Percentiles rank a stretch among this genome's conserved stretches.
These are phyloP conservation scores for Clathrus columnatus DNA, from an alignment of 768 basidiomycete species.

Conservation along the genomic window DNA sequence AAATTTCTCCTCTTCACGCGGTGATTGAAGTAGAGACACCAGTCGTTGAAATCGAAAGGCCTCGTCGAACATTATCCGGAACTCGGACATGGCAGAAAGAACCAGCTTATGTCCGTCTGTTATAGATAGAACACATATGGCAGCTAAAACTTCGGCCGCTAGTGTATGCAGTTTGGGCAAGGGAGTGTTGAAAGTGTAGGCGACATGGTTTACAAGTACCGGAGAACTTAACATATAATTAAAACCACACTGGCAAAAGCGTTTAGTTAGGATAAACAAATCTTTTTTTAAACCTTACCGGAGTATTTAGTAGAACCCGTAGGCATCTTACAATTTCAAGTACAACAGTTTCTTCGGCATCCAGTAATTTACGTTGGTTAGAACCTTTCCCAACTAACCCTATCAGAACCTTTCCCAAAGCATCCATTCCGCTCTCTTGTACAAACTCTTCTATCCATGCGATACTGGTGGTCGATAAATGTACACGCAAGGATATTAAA, in stretches of 20 bases:
- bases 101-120: slow-evolving; percentile 67
- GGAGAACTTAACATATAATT: slow-evolving; percentile 53
- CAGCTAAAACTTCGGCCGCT: slow-evolving; percentile 72
- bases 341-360: slow-evolving; percentile 59
- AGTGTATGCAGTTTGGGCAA: slow-evolving; percentile 63
- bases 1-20: slow-evolving; percentile 29
- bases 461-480: slow-evolving; percentile 74
- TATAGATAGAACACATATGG: slow-evolving; percentile 67
- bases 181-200: slow-evolving; percentile 58
- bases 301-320: slow-evolving; percentile 75
- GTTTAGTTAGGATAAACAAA: slow-evolving; percentile 10
- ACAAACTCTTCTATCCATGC: slow-evolving; percentile 75
- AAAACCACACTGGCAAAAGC: slow-evolving; percentile 53
- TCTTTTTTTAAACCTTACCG: slow-evolving; percentile 39
- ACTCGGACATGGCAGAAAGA: slow-evolving; percentile 73
- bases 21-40: slow-evolving; percentile 50
- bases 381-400: slow-evolving; percentile 57
- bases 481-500: slow-evolving; percentile 74
- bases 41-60: slow-evolving; percentile 74
- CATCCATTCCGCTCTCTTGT: slow-evolving; percentile 55
- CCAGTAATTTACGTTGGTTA: slow-evolving; percentile 50
- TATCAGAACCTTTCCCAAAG: slow-evolving; percentile 48
- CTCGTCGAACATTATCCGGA: slow-evolving; percentile 60
- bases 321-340: slow-evolving; percentile 74
- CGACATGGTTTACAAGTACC: slow-evolving; percentile 60